Evolutionary conservation across 2,329 filamentous ascomycete genomes (phyloP).

Genomic region (Pseudogymnoascus sp.): DNA sequence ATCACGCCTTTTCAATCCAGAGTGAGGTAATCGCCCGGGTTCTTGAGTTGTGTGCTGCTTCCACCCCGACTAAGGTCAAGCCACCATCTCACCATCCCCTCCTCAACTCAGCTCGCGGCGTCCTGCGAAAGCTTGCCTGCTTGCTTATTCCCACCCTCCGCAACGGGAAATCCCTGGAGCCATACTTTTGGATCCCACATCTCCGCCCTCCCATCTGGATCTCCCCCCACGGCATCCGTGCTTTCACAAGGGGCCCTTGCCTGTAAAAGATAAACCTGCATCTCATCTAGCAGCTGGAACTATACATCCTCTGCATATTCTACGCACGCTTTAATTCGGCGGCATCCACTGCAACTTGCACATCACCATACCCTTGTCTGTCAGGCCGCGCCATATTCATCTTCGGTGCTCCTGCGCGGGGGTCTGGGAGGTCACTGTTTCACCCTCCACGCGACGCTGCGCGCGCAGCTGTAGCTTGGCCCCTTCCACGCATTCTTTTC

Average conservation of each 20-base stretch:
- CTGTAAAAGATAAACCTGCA: neutral
- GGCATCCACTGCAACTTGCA: neutral
- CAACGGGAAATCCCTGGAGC: neutral
- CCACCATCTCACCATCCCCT: neutral
- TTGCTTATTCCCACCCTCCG: conserved; percentile 1
- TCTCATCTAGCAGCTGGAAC: neutral
- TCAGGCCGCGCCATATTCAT: conserved; percentile 1
- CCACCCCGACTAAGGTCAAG: neutral
- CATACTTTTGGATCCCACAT: neutral
- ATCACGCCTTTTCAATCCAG: conserved; percentile 4
- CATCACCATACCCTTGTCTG: conserved; percentile 2
- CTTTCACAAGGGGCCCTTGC: neutral
- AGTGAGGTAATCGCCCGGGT: neutral
- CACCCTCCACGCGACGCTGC: neutral
- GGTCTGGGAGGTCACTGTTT: conserved; percentile 4
- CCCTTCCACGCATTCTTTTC: neutral
- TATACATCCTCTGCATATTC: neutral
- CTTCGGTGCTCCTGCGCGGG: neutral
- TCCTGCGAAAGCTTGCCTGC: neutral
- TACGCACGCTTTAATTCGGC: neutral
- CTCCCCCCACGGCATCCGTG: neutral
- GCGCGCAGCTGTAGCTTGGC: neutral
- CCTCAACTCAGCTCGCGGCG: neutral
- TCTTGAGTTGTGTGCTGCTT: neutral
- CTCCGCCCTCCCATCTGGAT: neutral